These are phyloP conservation scores for Solanum piurae DNA, from an alignment of 257 asterid genomes.

Conservation along the genomic window DNA sequence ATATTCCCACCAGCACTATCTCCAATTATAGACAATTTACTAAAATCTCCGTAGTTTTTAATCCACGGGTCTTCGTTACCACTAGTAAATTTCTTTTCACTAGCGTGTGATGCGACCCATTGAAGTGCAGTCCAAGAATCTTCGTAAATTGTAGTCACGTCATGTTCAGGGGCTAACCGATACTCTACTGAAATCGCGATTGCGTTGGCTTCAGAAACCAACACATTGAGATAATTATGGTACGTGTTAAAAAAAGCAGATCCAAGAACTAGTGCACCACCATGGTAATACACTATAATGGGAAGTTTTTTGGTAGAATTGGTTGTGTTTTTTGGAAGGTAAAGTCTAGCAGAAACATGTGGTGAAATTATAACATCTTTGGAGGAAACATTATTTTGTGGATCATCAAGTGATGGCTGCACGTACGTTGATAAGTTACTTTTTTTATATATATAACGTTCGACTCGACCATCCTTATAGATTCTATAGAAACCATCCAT, in stretches of 20 bases:
- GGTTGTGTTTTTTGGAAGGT: slow-evolving; percentile 5
- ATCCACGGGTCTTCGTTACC: not conserved
- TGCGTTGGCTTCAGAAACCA: slow-evolving; percentile 3
- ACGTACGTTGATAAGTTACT: not conserved
- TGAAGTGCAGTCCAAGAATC: slow-evolving; percentile 23
- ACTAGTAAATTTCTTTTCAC: not conserved
- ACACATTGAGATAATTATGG: not conserved
- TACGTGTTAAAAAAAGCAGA: slow-evolving; percentile 8
- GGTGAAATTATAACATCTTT: slow-evolving; percentile 16
- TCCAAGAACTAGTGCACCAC: slow-evolving; percentile 18
- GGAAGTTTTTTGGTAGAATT: slow-evolving; percentile 2
- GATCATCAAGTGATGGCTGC: slow-evolving; percentile 7
- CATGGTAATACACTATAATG: slow-evolving; percentile 18
- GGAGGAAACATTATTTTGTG: slow-evolving; percentile 8
- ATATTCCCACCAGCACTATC: slow-evolving; percentile 25
- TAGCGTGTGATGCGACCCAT: slow-evolving; percentile 12
- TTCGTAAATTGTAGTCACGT: slow-evolving; percentile 8
- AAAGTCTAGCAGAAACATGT: slow-evolving; percentile 21
- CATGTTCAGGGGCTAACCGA: slow-evolving; percentile 25
- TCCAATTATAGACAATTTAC: slow-evolving; percentile 6
- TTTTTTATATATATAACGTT: not conserved
- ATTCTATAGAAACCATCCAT: slow-evolving; percentile 11
- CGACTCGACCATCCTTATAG: slow-evolving; percentile 28
- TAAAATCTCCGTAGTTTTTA: slow-evolving; percentile 2
- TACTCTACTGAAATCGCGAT: slow-evolving; percentile 18